Evolutionary conservation across 2,329 filamentous ascomycete species (phyloP).

Genomic region (Trichoderma cornu-damae): DNA sequence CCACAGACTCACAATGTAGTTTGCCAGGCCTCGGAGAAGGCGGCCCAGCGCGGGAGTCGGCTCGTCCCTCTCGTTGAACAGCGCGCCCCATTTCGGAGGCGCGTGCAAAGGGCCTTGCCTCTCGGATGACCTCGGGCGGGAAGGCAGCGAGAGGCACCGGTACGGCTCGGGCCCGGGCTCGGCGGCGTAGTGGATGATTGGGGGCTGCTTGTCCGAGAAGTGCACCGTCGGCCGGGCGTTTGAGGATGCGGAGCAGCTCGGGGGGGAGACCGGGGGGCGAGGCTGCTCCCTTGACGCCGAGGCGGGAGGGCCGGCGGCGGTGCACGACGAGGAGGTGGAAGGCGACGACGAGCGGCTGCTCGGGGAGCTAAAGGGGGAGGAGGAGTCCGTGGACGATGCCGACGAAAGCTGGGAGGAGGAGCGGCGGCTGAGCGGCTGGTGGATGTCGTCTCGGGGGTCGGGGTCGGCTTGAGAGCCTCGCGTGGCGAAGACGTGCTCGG

Average conservation of each 20-base stretch:
- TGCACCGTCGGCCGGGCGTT: slow-evolving; percentile 28
- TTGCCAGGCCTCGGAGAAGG: slow-evolving; percentile 67
- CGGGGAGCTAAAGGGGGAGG: neutral
- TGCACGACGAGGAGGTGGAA: neutral
- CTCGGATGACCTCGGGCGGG: neutral
- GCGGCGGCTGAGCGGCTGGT: neutral
- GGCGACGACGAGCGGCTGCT: neutral
- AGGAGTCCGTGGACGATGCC: neutral
- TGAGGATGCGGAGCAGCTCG: neutral
- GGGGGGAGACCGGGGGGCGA: slow-evolving; percentile 9
- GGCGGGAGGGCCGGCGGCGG: neutral
- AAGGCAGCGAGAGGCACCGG: neutral
- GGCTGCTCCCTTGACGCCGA: neutral
- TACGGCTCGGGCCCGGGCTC: neutral
- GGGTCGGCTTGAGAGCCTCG: no score
- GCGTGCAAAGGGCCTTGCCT: slow-evolving; percentile 29
- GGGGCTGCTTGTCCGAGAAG: slow-evolving; percentile 28
- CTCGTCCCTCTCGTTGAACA: slow-evolving; percentile 64
- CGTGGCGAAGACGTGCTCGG: slow-evolving; percentile 1
- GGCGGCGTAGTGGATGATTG: slow-evolving; percentile 22
- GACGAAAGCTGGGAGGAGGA: neutral
- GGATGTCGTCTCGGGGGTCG: neutral
- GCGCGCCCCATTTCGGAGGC: slow-evolving; percentile 69
- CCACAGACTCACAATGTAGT: slow-evolving; percentile 61
- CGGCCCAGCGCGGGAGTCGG: slow-evolving; percentile 65